These are phyloP conservation scores for Endotrypanum monterogeii DNA, from an alignment of 208 protist species.

Conservation along the genomic window DNA sequence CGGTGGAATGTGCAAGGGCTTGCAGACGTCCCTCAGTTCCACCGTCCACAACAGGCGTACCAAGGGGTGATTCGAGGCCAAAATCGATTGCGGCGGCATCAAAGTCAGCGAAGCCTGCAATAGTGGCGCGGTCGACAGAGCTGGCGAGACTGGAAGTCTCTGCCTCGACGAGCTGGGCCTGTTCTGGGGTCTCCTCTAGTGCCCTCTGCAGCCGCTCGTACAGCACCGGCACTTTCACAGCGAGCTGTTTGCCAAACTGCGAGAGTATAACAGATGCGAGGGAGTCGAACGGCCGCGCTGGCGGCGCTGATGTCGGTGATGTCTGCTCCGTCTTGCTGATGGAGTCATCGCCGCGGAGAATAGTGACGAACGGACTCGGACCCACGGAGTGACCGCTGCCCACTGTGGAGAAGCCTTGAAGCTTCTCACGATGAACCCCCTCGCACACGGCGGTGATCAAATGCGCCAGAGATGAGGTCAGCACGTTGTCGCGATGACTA, in stretches of 20 bases:
- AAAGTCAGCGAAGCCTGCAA: constrained; percentile 23
- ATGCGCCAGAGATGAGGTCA: constrained; percentile 50
- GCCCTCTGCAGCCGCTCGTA: constrained; percentile 33
- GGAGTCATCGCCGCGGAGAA: constrained; percentile 32
- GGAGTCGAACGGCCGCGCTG: constrained; percentile 25
- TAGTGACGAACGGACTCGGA: constrained; percentile 27
- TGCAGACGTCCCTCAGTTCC: constrained; percentile 24
- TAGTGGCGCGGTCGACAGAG: constrained; percentile 47
- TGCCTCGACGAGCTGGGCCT: constrained; percentile 59
- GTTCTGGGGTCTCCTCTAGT: constrained; percentile 64
- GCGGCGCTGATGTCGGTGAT: neutral
- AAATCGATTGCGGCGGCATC: constrained; percentile 50
- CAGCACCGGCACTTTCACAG: constrained; percentile 31
- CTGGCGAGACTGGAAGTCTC: constrained; percentile 74
- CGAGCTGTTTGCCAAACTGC: constrained; percentile 36
- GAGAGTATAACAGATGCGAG: constrained; percentile 30
- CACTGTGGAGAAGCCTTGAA: neutral
- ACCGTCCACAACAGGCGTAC: constrained; percentile 6
- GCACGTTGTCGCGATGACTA: constrained; percentile 50
- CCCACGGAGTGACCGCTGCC: neutral
- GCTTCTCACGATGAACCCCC: constrained; percentile 56
- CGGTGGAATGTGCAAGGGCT: constrained; percentile 14
- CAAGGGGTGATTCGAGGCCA: constrained; percentile 39
- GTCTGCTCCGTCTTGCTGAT: constrained; percentile 27
- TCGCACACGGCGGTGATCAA: constrained; percentile 51